Base-by-base conservation (phyloP, 352 stramenopile species). In the Globisporangium okanoganense region DNA sequence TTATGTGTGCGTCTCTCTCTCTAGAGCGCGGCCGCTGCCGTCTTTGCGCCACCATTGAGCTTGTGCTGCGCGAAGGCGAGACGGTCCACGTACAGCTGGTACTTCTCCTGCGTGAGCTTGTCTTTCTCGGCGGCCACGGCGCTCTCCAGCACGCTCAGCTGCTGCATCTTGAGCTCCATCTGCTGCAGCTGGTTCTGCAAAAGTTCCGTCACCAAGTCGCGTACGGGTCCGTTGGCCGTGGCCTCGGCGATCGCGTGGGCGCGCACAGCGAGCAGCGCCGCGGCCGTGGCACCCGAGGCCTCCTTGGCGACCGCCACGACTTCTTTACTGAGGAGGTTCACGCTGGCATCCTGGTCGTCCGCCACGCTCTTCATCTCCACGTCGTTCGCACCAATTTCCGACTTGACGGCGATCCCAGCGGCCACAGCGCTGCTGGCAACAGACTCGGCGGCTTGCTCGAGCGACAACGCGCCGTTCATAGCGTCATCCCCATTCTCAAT, bases 111-210 rank as follows among this genome's bases (percentile, higher is more conserved):
- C 0, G 76, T 71, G 0, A 94, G 70, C 44, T 81, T 67, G 35
- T 91, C 78, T 38, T 75, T 74, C 55, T 94, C 82, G 2, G 79
- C 76, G 18, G 40, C 50, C 12, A 94, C 44, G 0, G 78, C 67
- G 45, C 72, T 70, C 44, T 92, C 77, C 33, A 94, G 49, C 9
- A 88, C 69, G n/a, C 48, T 62, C 3, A 94, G 60, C 48, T 90
- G 74, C 56, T 88, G 72, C 70, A 92, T 82, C 70, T 92, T 90
- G 43, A 94, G 67, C 61, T 94, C 79, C 70, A 94, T 78, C 61
- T 92, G 82, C 48, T 76, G 59, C 61, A 94, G 55, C 35, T 94
- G 76, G 52, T 86, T 90, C 58, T 88, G 66, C 20, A 90, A 20
- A 18, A 94, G 47, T 51, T 92, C 66, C 14, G 73, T 69, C 22